Evolutionary conservation across 768 basidiomycete species (phyloP).

Genomic region (Boletus subparvulus): DNA sequence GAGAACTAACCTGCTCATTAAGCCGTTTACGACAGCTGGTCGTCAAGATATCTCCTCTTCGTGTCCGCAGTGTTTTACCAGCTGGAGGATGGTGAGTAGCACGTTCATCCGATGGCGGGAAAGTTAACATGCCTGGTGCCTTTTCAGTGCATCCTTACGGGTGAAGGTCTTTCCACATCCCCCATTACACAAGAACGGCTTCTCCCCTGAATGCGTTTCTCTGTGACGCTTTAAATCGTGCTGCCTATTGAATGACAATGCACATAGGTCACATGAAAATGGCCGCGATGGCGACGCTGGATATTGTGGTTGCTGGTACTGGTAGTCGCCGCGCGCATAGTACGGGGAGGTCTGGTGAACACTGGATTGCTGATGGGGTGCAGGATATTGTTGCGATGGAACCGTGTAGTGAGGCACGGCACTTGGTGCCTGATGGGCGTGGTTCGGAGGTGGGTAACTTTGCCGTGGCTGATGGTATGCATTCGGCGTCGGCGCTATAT

Average conservation of each 20-base stretch:
- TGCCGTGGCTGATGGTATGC: slow-evolving; percentile 28
- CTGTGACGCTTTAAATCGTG: slow-evolving; percentile 84
- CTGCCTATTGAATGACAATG: slow-evolving; percentile 81
- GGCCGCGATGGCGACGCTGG: slow-evolving; percentile 60
- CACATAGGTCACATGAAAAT: slow-evolving; percentile 70
- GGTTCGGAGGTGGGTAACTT: slow-evolving; percentile 26
- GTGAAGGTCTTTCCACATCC: slow-evolving; percentile 88
- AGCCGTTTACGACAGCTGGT: slow-evolving; percentile 18
- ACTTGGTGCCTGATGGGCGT: slow-evolving; percentile 34
- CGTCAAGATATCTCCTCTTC: slow-evolving; percentile 47
- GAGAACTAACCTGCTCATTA: slow-evolving; percentile 15
- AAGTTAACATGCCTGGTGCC: slow-evolving; percentile 64
- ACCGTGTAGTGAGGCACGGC: slow-evolving; percentile 34
- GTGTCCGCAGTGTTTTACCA: slow-evolving; percentile 78
- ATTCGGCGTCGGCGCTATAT: slow-evolving; percentile 11
- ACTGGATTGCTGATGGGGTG: slow-evolving; percentile 17
- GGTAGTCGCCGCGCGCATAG: slow-evolving; percentile 32
- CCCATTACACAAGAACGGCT: slow-evolving; percentile 80
- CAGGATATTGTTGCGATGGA: slow-evolving; percentile 31
- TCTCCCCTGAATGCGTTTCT: slow-evolving; percentile 84
- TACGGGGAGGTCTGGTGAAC: slow-evolving; percentile 34
- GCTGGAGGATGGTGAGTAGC: slow-evolving; percentile 38
- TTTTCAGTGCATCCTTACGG: slow-evolving; percentile 81
- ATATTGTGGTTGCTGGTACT: slow-evolving; percentile 41
- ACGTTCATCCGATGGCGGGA: slow-evolving; percentile 2